phyloP scores from a whole-genome alignment of 2,329 filamentous ascomycete species.

The Grosmannia penicillata region DNA sequence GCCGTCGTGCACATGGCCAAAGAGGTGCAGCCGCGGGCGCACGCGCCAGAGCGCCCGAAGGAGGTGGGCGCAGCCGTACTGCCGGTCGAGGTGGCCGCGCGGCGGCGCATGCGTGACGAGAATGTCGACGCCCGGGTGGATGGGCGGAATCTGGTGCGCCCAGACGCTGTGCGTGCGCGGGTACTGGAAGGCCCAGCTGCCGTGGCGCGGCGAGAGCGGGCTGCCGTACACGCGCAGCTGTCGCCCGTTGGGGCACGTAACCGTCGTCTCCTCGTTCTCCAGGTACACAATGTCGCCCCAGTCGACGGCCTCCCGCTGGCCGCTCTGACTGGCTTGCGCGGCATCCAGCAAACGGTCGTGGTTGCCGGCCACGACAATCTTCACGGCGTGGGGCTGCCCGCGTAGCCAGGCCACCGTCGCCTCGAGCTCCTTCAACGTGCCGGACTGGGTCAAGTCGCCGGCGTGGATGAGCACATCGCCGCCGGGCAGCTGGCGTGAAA shows the following conservation, averaged over 20 bases:
- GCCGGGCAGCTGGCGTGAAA: slow-evolving; percentile 16
- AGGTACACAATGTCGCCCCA: slow-evolving; percentile 22
- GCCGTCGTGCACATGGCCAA: slow-evolving; percentile 21
- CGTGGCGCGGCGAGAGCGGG: slow-evolving; percentile 18
- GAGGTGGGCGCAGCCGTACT: slow-evolving; percentile 15
- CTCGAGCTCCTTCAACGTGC: slow-evolving; percentile 24
- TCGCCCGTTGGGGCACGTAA: slow-evolving; percentile 16
- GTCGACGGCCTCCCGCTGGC: slow-evolving; percentile 7
- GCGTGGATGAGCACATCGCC: slow-evolving; percentile 32
- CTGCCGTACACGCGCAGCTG: slow-evolving; percentile 20
- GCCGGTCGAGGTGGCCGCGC: slow-evolving; percentile 17
- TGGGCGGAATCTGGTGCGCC: slow-evolving; percentile 13
- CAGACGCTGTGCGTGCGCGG: slow-evolving; percentile 15
- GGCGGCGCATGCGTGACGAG: slow-evolving; percentile 21
- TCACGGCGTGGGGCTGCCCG: slow-evolving; percentile 23
- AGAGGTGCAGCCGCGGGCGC: slow-evolving; percentile 19
- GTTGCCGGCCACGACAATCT: slow-evolving; percentile 31
- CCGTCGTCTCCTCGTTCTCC: slow-evolving; percentile 13
- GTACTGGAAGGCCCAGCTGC: slow-evolving; percentile 29
- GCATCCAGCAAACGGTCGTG: slow-evolving; percentile 7
- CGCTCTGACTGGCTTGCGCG: too few species aligned
- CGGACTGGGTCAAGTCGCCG: slow-evolving; percentile 31
- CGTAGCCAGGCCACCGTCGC: slow-evolving; percentile 25
- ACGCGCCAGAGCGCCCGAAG: slow-evolving; percentile 17
- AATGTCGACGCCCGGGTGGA: slow-evolving; percentile 15